Evolutionary conservation across 2,329 filamentous ascomycete genomes (phyloP), one percentile per base, ranked within the genome.

Genomic region (Fusarium subglutinans): DNA sequence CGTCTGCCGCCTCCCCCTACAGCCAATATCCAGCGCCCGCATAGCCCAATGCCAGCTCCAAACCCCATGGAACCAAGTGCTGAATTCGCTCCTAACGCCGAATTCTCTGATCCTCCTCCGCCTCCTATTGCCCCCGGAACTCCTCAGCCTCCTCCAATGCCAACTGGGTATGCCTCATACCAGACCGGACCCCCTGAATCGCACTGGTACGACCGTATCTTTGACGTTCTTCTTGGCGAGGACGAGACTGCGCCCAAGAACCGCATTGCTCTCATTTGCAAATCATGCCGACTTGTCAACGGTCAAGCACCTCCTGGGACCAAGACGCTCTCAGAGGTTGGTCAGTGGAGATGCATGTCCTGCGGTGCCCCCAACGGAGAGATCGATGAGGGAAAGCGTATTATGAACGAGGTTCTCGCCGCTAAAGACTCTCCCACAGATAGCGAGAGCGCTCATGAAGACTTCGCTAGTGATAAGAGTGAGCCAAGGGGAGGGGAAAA

Each of bases 231-330:
- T 33, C 88, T 99, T 1, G 96, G 96, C 56, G 96, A 99, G 80
- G 96, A 99, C 79, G 96, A 99, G 83, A 97, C 94, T 9, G 91
- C 93, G 18, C 90, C 96, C 6, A 97, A 95, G 85, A 98, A 98
- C 82, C 91, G 96, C 24, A 90, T 98, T 66, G 96, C 91, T 13
- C 86, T 99, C 73, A 94, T 99, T 63, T 99, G 96, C 83, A 83
- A 86, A 38, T 87, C 89, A 44, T 99, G 96, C 81, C 89, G 94
- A 37, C 88, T 98, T 4, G 95, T 99, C 54, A 99, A 99, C 80
- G 96, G 97, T 1, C 96, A 98, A 81, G 96, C 96, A 8, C 95
- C 96, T 4, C 96, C 96, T 0, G 96, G 96, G 3, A 92, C 93
- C 1, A 92, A 90, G 76, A 90, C 87, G 1, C 84, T 96, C 3